phyloP scores from a whole-genome alignment of 352 stramenopile genomes.

The Pythium insidiosum region DNA sequence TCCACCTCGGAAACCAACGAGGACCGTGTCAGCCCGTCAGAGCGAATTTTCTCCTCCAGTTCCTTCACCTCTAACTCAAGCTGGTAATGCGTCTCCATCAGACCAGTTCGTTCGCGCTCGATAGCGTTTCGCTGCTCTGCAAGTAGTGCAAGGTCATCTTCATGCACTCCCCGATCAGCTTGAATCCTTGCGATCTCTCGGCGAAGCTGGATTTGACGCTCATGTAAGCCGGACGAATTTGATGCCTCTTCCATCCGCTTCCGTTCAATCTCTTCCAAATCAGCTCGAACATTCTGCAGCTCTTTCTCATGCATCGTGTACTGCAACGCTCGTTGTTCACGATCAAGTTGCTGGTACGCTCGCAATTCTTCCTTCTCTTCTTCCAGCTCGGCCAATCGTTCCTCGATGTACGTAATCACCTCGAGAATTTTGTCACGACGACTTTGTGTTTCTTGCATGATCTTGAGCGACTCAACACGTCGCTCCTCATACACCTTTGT shows the following conservation, averaged over 20 bases:
- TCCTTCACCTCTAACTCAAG: slow-evolving; percentile 79
- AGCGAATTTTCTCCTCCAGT: slow-evolving; percentile 46
- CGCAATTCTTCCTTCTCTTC: slow-evolving; percentile 98
- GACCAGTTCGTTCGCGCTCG: slow-evolving; percentile 68
- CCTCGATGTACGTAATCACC: slow-evolving; percentile 93
- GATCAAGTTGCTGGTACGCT: slow-evolving; percentile 94
- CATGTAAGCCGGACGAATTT: slow-evolving; percentile 49
- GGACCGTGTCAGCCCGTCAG: slow-evolving; percentile 35
- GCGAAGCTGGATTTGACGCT: slow-evolving; percentile 51
- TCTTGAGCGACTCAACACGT: slow-evolving; percentile 92
- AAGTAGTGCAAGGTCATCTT: slow-evolving; percentile 43
- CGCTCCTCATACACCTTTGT: slow-evolving; percentile 99
- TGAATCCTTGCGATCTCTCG: slow-evolving; percentile 47
- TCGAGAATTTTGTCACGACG: slow-evolving; percentile 96
- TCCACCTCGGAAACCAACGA: slow-evolving; percentile 41
- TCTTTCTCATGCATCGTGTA: slow-evolving; percentile 95
- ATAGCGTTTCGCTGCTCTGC: slow-evolving; percentile 35
- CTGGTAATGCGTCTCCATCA: slow-evolving; percentile 74
- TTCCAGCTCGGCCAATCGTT: slow-evolving; percentile 91
- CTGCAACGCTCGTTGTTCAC: slow-evolving; percentile 92
- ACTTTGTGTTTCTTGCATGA: slow-evolving; percentile 95
- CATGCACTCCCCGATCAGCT: slow-evolving; percentile 24
- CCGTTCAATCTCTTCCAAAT: slow-evolving; percentile 66
- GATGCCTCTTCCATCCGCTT: slow-evolving; percentile 46
- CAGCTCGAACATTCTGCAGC: slow-evolving; percentile 42